Evolutionary conservation across 2,329 filamentous ascomycete species (phyloP).

Genomic region (Clonostachys rosea): DNA sequence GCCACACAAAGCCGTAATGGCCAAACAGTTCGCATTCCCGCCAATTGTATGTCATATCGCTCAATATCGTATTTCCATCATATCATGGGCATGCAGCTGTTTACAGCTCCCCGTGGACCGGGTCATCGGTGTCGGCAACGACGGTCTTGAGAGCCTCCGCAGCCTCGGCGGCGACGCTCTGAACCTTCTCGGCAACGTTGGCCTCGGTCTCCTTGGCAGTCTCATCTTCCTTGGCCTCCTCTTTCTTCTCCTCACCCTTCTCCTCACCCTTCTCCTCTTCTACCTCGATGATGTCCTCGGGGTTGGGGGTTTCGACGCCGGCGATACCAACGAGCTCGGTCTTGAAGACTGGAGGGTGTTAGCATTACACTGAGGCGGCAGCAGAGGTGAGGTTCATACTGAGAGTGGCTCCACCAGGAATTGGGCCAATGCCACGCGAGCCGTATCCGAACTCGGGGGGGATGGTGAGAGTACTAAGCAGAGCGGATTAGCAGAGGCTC

Average conservation of each 20-base stretch:
- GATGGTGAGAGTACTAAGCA: slow-evolving; percentile 73
- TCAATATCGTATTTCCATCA: too few species aligned
- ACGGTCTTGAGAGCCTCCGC: slow-evolving; percentile 47
- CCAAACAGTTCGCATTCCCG: too few species aligned
- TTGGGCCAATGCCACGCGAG: slow-evolving; percentile 69
- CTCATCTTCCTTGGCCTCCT: slow-evolving; percentile 5
- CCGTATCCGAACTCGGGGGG: slow-evolving; percentile 87
- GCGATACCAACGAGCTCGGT: slow-evolving; percentile 84
- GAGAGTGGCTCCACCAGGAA: slow-evolving; percentile 75
- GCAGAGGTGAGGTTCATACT: slow-evolving; percentile 37
- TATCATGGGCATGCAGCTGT: too few species aligned
- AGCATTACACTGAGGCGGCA: background rate
- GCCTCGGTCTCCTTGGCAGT: slow-evolving; percentile 16
- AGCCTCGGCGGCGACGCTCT: slow-evolving; percentile 37
- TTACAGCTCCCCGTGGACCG: slow-evolving; percentile 58
- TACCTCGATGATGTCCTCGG: slow-evolving; percentile 13
- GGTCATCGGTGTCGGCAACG: slow-evolving; percentile 49
- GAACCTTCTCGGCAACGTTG: slow-evolving; percentile 36
- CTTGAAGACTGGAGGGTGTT: slow-evolving; percentile 65
- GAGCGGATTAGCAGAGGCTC: slow-evolving; percentile 4
- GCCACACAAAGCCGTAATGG: too few species aligned
- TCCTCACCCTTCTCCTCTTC: slow-evolving; percentile 9
- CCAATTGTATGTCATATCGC: too few species aligned
- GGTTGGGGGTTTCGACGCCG: slow-evolving; percentile 50
- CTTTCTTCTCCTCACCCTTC: slow-evolving; percentile 8